Evolutionary conservation across 441 rosid genomes (phyloP).

Genomic region (Manihot esculenta): DNA sequence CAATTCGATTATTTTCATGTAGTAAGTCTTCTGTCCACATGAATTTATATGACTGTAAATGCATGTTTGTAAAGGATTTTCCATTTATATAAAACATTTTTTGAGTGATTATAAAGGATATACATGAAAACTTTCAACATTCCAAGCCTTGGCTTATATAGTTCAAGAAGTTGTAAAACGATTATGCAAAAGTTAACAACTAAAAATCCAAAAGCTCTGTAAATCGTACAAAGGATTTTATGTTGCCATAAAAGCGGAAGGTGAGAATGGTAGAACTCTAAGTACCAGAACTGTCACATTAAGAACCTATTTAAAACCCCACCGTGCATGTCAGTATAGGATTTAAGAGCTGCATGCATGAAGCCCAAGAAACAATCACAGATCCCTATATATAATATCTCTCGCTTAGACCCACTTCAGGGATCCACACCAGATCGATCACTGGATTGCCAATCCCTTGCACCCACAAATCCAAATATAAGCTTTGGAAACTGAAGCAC

Average conservation of each 20-base stretch:
- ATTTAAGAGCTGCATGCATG: neutral
- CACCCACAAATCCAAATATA: neutral
- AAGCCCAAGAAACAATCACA: neutral
- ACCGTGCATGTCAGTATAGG: slow-evolving; percentile 8
- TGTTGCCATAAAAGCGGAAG: slow-evolving; percentile 3
- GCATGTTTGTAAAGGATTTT: too few species aligned
- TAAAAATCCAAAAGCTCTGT: neutral
- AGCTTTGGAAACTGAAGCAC: slow-evolving; percentile 2
- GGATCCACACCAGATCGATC: too few species aligned
- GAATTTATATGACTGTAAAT: too few species aligned
- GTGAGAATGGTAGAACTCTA: neutral
- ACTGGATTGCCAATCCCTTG: too few species aligned
- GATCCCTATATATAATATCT: neutral
- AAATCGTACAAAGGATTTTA: neutral
- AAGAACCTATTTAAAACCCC: slow-evolving; percentile 9
- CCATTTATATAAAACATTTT: too few species aligned
- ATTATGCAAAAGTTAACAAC: neutral
- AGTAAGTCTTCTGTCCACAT: too few species aligned
- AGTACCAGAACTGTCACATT: slow-evolving; percentile 11
- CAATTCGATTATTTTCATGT: too few species aligned
- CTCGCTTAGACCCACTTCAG: too few species aligned
- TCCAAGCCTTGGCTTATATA: too few species aligned
- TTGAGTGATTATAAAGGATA: too few species aligned
- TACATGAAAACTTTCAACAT: too few species aligned
- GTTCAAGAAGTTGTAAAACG: too few species aligned